Base-by-base conservation (phyloP, 768 basidiomycete species). In the Suillus spraguei region DNA sequence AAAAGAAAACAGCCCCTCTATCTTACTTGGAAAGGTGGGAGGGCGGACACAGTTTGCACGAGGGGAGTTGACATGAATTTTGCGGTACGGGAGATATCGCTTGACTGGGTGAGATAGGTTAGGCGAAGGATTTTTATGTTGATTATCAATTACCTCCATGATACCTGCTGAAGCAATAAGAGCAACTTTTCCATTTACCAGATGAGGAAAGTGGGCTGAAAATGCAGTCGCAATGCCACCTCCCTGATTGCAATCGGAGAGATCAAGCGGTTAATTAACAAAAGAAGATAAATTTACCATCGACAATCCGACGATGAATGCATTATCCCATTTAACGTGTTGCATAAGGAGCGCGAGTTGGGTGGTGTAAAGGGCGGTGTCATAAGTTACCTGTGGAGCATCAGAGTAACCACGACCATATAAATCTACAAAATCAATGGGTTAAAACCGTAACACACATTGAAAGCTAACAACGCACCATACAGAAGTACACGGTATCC, bases 261-360 rank as follows among this genome's bases (percentile, higher is more conserved):
- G 16, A 52, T 10, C 41, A 7, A 13, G 39, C 2, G 11, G 16
- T 11, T 7, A 28, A 64, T 17, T 50, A 41, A 63, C 10, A 20
- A 32, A 52, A 33, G 24, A 14, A 20, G 16, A 47, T 5, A 54
- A 17, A 58, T 61, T 14, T 61, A 87, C 90, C 92, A 94, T 94
- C 24, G 91, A 93, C 17, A 92, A 77, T 16, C 90, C 92, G 0
- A 84, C 84, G 44, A 94, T 74, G 60, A 82, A 76, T 0, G 89
- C 86, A 65, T 85, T 83, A 11, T 84, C 80, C 91, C 92, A 94
- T 60, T 80, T 82, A 53, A 93, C 73, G 65, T 92, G 85, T 66
- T 94, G 92, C 82, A 94, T 84, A 56, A 94, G 83, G 7, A 93
- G 81, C 0, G 92, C 92, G n/a, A 94, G 87, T 68, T 94, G 92